These are phyloP conservation scores for Xylariales sp. DNA, from an alignment of 2,329 filamentous ascomycete species.

Conservation along the genomic window DNA sequence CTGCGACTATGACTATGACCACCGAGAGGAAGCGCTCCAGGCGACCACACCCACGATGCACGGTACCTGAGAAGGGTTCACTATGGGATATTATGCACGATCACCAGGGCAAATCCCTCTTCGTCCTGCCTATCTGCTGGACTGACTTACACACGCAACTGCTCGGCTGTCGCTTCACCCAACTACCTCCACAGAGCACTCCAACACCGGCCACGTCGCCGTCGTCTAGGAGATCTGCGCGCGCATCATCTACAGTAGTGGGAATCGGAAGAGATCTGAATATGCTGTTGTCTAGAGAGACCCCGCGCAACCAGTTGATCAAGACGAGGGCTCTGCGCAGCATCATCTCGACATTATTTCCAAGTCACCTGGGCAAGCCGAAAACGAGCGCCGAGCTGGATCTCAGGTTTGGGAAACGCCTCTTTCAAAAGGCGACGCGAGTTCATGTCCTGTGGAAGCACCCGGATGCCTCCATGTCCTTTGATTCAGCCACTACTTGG, in stretches of 20 bases:
- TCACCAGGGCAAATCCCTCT: constrained; percentile 43
- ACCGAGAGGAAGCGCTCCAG: constrained; percentile 18
- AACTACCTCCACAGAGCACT: constrained; percentile 35
- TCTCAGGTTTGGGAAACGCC: constrained; percentile 43
- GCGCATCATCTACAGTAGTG: constrained; percentile 37
- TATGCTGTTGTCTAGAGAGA: constrained; percentile 32
- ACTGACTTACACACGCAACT: constrained; percentile 46
- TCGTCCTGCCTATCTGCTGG: constrained; percentile 51
- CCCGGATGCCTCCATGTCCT: constrained; percentile 26
- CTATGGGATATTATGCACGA: constrained; percentile 48
- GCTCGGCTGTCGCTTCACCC: constrained; percentile 42
- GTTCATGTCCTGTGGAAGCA: constrained; percentile 47
- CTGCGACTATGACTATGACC: constrained; percentile 7
- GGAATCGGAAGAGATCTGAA: constrained; percentile 40
- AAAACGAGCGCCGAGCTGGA: constrained; percentile 37
- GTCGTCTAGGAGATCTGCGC: constrained; percentile 31
- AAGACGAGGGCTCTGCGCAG: constrained; percentile 38
- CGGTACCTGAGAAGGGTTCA: constrained; percentile 41
- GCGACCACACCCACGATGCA: constrained; percentile 25
- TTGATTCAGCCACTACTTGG: constrained; percentile 30
- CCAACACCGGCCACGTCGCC: constrained; percentile 34
- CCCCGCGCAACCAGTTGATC: constrained; percentile 25
- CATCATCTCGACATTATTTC: constrained; percentile 41
- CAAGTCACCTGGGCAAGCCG: constrained; percentile 24
- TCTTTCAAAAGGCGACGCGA: constrained; percentile 41